Percentiles rank a stretch among this genome's conserved stretches.
Evolutionary conservation across 129 eudicot species (phyloP).

Genomic region (Flaveria bidentis): DNA sequence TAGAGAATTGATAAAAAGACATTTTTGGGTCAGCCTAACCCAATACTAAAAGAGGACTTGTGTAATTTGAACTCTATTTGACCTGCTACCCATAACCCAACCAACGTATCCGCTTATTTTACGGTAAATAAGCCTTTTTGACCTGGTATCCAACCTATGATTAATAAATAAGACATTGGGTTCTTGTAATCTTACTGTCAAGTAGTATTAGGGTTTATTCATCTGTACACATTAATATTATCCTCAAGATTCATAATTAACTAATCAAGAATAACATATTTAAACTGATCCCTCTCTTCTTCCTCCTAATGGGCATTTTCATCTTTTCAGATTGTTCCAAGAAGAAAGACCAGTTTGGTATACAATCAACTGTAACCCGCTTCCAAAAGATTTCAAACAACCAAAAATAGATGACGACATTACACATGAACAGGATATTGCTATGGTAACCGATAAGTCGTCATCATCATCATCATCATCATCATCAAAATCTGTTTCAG

Average conservation of each 20-base stretch:
- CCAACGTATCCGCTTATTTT: neutral
- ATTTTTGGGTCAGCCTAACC: neutral
- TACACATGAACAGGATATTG: conserved; percentile 39
- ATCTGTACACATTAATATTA: too few species aligned
- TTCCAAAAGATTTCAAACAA: conserved; percentile 65
- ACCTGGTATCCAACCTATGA: neutral
- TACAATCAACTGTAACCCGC: conserved; percentile 76
- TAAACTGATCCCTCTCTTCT: too few species aligned
- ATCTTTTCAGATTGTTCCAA: conserved; percentile 61
- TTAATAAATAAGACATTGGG: neutral
- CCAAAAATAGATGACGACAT: conserved; percentile 41
- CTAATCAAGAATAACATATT: too few species aligned
- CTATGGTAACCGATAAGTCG: conserved; percentile 56
- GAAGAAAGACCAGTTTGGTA: conserved; percentile 95
- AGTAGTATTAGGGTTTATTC: too few species aligned
- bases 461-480: conserved; percentile 18
- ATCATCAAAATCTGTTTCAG: conserved; percentile 31
- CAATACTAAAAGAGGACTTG: neutral
- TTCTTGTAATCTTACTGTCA: too few species aligned
- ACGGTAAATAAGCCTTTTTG: neutral
- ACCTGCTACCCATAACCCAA: neutral
- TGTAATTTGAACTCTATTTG: neutral
- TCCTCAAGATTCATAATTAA: too few species aligned
- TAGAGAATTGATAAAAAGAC: too few species aligned
- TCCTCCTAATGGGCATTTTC: neutral